These are phyloP conservation scores for Epichloe baconii DNA, from an alignment of 2,329 filamentous ascomycete genomes.

Conservation along the genomic window DNA sequence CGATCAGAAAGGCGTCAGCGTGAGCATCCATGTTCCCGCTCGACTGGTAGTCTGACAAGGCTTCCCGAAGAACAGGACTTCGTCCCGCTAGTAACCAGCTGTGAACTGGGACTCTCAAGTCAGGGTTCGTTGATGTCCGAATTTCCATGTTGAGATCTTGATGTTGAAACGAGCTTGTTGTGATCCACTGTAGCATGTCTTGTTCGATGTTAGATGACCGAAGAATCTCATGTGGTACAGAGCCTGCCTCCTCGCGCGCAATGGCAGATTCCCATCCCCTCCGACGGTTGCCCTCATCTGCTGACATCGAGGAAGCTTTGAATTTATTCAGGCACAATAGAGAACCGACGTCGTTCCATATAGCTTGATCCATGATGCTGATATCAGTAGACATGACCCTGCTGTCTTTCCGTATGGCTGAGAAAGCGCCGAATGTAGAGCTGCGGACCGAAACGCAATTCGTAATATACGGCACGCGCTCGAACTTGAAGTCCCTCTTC, in stretches of 20 bases:
- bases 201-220: conserved; percentile 52
- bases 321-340: conserved; percentile 58
- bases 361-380: conserved; percentile 46
- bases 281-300: conserved; percentile 23
- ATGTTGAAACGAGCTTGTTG: conserved; percentile 24
- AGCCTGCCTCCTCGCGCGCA: conserved; percentile 32
- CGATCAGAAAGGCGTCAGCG: conserved; percentile 19
- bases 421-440: conserved; percentile 81
- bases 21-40: conserved; percentile 7
- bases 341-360: conserved; percentile 63
- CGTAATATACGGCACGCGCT: conserved; percentile 77
- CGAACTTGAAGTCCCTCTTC: conserved; percentile 88
- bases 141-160: conserved; percentile 32
- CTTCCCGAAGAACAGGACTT: conserved; percentile 53
- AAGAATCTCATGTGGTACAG: conserved; percentile 39
- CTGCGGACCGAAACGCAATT: conserved; percentile 74
- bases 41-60: conserved; percentile 42
- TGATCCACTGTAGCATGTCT: conserved; percentile 42
- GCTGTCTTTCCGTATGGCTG: conserved; percentile 72
- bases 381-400: conserved; percentile 66
- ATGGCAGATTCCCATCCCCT: conserved; percentile 24
- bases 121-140: conserved; percentile 47
- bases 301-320: conserved; percentile 23
- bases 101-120: conserved; percentile 66
- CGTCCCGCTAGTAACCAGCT: conserved; percentile 67